Conservation (phyloP, 441 rosid genomes). For the Eutrema salsugineum region DNA sequence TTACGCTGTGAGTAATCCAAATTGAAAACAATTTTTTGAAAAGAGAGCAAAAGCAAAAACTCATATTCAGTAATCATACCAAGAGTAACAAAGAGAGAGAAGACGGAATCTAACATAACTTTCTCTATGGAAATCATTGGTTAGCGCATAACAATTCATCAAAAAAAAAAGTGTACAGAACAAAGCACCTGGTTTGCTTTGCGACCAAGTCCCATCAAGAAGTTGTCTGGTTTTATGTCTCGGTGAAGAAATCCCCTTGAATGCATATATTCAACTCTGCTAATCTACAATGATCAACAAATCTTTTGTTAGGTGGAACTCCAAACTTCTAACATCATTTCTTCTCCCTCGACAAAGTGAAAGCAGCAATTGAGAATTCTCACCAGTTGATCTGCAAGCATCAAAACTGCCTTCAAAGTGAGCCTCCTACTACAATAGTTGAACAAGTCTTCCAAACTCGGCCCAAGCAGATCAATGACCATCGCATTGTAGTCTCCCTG, state of each 20-base stretch:
- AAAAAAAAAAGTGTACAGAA: background rate
- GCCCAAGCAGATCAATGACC: conserved; percentile 99
- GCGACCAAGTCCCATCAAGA: conserved; percentile 97
- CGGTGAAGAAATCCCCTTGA: conserved; percentile 99
- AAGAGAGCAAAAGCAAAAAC: conserved; percentile 9
- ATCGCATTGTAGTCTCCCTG: conserved; percentile 86
- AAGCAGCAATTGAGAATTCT: conserved; percentile 24
- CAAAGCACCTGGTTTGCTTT: conserved; percentile 90
- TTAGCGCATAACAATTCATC: conserved; percentile 3
- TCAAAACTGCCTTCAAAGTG: conserved; percentile 84
- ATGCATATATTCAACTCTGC: conserved; percentile 98
- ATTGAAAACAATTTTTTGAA: background rate
- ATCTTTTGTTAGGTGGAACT: background rate
- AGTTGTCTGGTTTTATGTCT: conserved; percentile 98
- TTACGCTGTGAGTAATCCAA: background rate
- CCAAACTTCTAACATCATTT: background rate
- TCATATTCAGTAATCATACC: background rate
- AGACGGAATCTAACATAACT: conserved; percentile 2
- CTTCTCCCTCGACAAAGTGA: background rate
- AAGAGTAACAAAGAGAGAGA: background rate
- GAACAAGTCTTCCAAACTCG: conserved; percentile 97
- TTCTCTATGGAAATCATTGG: background rate
- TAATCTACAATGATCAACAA: conserved; percentile 53
- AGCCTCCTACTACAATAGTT: conserved; percentile 91
- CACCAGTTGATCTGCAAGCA: conserved; percentile 98